phyloP scores from a whole-genome alignment of 2,329 filamentous ascomycete species.

The Scedosporium boydii region DNA sequence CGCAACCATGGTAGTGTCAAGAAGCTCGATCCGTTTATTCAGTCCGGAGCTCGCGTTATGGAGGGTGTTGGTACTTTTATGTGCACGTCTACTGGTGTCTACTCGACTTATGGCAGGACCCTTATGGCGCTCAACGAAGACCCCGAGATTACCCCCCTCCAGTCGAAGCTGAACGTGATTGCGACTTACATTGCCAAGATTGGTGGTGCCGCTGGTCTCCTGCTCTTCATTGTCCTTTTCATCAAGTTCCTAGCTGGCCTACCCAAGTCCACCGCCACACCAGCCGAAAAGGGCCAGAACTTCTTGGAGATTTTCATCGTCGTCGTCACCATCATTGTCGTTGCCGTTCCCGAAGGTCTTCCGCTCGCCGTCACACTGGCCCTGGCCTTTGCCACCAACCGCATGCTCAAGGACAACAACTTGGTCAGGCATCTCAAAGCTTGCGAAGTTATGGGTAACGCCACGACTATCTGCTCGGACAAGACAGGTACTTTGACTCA shows the following conservation, averaged over 20 bases:
- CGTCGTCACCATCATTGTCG: conserved; percentile 70
- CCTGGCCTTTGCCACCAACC: conserved; percentile 65
- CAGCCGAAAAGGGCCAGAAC: conserved; percentile 68
- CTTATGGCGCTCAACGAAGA: conserved; percentile 65
- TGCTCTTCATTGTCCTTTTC: conserved; percentile 76
- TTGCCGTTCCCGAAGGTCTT: conserved; percentile 69
- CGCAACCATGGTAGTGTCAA: conserved; percentile 54
- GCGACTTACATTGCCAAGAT: conserved; percentile 71
- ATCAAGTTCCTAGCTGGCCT: conserved; percentile 75
- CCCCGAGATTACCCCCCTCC: conserved; percentile 65
- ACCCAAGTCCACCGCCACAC: conserved; percentile 35
- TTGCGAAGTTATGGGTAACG: conserved; percentile 75
- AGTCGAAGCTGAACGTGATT: conserved; percentile 65
- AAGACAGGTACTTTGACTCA: conserved; percentile 60
- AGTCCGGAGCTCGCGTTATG: conserved; percentile 72
- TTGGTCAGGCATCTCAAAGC: conserved; percentile 67
- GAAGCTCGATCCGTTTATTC: conserved; percentile 76
- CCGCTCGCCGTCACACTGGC: conserved; percentile 71
- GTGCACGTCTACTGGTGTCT: conserved; percentile 62
- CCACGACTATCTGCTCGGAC: conserved; percentile 60
- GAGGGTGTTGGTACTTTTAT: conserved; percentile 69
- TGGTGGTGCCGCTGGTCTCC: conserved; percentile 65
- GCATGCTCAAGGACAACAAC: conserved; percentile 71
- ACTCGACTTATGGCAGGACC: conserved; percentile 68
- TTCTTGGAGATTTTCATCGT: conserved; percentile 71